Percentiles rank a stretch among this genome's conserved stretches.
phyloP scores from a whole-genome alignment of 2,329 filamentous ascomycete species.

The Cordyceps fumosorosea region DNA sequence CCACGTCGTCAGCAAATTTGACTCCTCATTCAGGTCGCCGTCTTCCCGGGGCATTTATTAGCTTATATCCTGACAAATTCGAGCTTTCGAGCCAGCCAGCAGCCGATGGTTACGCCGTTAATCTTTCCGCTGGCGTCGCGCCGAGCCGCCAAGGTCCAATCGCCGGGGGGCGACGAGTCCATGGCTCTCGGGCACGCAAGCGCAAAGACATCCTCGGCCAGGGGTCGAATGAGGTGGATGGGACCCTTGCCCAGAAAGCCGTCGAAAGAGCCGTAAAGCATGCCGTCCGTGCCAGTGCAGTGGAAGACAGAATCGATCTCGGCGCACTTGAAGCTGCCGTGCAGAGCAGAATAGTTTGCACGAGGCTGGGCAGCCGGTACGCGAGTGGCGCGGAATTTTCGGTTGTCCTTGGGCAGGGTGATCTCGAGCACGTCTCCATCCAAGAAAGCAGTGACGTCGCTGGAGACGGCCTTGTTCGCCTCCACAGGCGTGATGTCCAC shows the following conservation, averaged over 20 bases:
- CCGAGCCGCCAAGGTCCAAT: constrained; percentile 35
- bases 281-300: constrained; percentile 26
- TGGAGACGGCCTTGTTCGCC: constrained; percentile 18
- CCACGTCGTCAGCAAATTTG: background rate
- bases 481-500: constrained; percentile 21
- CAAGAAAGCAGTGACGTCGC: constrained; percentile 22
- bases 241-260: constrained; percentile 35
- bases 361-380: background rate
- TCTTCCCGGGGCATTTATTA: no score
- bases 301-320: constrained; percentile 32
- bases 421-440: constrained; percentile 25
- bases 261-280: constrained; percentile 36
- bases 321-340: constrained; percentile 28
- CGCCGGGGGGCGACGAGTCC: constrained; percentile 34
- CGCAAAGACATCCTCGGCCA: constrained; percentile 33
- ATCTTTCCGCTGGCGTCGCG: constrained; percentile 21
- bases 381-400: constrained; percentile 3
- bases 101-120: constrained; percentile 28
- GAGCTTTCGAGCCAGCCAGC: constrained; percentile 31
- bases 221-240: constrained; percentile 28
- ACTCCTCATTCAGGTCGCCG: background rate
- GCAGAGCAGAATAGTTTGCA: constrained; percentile 21
- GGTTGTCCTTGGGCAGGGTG: constrained; percentile 20
- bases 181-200: constrained; percentile 32
- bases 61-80: constrained; percentile 1